Evolutionary conservation across 192 early-diverging fungal genomes (phyloP).

Genomic region (Mortierella antarctica): DNA sequence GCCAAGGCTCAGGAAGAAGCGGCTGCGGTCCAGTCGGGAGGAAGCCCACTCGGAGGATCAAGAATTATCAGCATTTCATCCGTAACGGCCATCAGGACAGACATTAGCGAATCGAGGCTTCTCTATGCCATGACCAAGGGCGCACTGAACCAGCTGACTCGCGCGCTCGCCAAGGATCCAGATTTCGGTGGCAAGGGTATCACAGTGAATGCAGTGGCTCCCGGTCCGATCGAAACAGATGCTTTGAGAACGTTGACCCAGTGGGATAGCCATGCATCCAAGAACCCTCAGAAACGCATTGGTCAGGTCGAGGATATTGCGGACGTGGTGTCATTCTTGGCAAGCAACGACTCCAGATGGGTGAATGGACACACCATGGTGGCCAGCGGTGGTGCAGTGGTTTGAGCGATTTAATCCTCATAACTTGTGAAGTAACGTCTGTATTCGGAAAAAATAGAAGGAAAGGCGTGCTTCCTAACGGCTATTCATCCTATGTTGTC

Average conservation of each 20-base stretch:
- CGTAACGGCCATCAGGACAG: not conserved
- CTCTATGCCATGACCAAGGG: too few relatives aligned
- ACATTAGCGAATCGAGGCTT: not conserved
- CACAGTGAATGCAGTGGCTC: conserved; percentile 7
- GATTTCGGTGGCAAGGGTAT: too few relatives aligned
- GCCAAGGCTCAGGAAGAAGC: not conserved
- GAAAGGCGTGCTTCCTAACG: too few relatives aligned
- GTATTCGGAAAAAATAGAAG: too few relatives aligned
- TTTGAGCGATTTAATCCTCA: not conserved
- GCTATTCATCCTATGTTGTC: too few relatives aligned
- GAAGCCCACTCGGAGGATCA: not conserved
- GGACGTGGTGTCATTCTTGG: conserved; percentile 13
- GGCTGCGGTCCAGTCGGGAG: too few relatives aligned
- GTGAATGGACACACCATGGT: conserved; percentile 29
- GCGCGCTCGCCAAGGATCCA: too few relatives aligned
- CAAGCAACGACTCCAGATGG: conserved; percentile 17
- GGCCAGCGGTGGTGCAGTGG: conserved; percentile 15
- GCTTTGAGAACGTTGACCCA: not conserved
- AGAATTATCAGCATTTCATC: conserved; percentile 40
- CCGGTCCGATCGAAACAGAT: conserved; percentile 14
- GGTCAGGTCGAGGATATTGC: conserved; percentile 3
- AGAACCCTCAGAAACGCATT: conserved; percentile 3
- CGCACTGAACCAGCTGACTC: too few relatives aligned
- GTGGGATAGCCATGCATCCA: not conserved
- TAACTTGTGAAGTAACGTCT: too few relatives aligned